A percentile compares a stretch with the other conserved stretches of the same genome.
Evolutionary conservation across 768 basidiomycete genomes (phyloP).

Genomic region (Xerocomellus amylosporus): DNA sequence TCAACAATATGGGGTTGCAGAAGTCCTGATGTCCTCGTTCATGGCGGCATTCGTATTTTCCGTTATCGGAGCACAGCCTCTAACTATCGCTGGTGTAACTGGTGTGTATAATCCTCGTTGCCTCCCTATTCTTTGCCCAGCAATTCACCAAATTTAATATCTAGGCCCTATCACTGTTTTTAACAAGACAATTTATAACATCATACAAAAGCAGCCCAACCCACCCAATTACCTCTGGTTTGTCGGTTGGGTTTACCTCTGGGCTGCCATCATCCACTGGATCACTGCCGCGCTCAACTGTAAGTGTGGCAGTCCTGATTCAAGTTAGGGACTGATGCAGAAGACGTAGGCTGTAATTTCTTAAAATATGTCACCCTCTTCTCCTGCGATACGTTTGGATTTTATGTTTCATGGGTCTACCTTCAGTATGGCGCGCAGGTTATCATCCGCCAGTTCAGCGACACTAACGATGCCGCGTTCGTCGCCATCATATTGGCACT

Average conservation of each 20-base stretch:
- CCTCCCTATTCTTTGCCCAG: background rate
- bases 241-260: conserved; percentile 89
- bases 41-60: conserved; percentile 90
- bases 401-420: conserved; percentile 90
- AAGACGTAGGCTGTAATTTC: conserved; percentile 66
- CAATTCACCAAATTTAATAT: background rate
- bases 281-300: conserved; percentile 77
- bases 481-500: conserved; percentile 73
- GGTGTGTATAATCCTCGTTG: conserved; percentile 39
- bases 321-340: background rate
- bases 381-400: conserved; percentile 90
- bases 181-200: conserved; percentile 85
- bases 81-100: conserved; percentile 90
- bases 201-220: conserved; percentile 53
- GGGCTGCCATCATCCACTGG: conserved; percentile 87
- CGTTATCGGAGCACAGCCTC: conserved; percentile 83
- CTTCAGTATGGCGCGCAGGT: conserved; percentile 89
- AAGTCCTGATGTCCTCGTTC: conserved; percentile 80
- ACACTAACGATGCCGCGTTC: conserved; percentile 45
- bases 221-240: conserved; percentile 80
- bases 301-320: conserved; percentile 30
- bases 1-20: conserved; percentile 83
- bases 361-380: conserved; percentile 86
- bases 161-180: conserved; percentile 88
- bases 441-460: conserved; percentile 64